Evolutionary conservation across 805 yeast genomes (phyloP), one percentile per base, ranked within the genome.

Genomic region (Ogataea philodendri): DNA sequence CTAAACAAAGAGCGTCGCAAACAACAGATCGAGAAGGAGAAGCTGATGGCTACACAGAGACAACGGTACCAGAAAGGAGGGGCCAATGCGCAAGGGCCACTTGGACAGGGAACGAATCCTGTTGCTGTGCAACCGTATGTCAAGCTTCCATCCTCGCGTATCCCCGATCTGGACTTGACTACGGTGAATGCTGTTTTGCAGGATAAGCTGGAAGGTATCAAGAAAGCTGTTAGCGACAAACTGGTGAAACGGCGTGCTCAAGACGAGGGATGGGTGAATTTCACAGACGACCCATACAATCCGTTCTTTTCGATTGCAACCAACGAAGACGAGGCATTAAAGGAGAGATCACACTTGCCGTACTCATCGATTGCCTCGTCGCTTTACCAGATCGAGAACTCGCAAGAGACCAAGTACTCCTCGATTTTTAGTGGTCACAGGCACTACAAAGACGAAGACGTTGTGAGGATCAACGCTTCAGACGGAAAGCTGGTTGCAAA

Each of bases 91-190:
- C 52, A 44, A 45, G 55, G 11, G 14, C 39, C 30, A 17, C 22
- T 30, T 8, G 39, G 39, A 9, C 35, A 24, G 15, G 33, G 33
- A n/a, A 15, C 37, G 8, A 49, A 50, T 32, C 59, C 62, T n/a
- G 60, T 66, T 42, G 55, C 69, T 5, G 69, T 70, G 23, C 90
- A 85, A 54, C 88, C 94, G 15, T 84, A 88, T 63, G 94, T 87
- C 48, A 81, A 84, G 51, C 60, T 87, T 24, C 95, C 96, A 3
- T 82, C 93, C 23, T 84, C 96, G 2, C 85, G 87, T 60, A 84
- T 90, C 45, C 97, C 97, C 10, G 97, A 90, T 60, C 72, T 89
- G 72, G 95, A 87, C 30, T 67, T 90, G 42, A 81, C 84, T 15
- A 85, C 95, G 5, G 89, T 88, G 8, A 84, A 84, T 36, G 72